Percentiles rank a stretch among this genome's conserved stretches.
Conservation (phyloP, 2,329 filamentous ascomycete genomes). For the Podosphaera fusca region DNA sequence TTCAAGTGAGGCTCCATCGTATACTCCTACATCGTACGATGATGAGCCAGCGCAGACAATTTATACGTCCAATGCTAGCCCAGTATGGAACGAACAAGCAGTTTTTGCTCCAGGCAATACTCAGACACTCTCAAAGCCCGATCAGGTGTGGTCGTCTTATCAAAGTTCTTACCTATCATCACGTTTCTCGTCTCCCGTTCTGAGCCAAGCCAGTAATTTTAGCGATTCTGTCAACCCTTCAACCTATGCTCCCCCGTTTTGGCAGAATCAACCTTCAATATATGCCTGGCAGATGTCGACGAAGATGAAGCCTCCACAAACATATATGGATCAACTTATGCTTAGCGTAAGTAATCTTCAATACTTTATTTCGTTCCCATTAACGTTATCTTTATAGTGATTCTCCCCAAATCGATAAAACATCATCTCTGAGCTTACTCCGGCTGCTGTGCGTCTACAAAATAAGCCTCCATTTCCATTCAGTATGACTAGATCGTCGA, state of each 20-base stretch:
- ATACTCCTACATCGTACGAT: conserved; percentile 5
- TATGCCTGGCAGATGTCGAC: conserved; percentile 15
- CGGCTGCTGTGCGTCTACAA: too few species aligned
- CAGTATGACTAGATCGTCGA: too few species aligned
- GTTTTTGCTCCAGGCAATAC: conserved; percentile 6
- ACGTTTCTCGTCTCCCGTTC: conserved; percentile 8
- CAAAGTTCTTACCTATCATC: conserved; percentile 11
- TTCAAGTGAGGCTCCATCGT: conserved; percentile 4
- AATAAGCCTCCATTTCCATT: too few species aligned
- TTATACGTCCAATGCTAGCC: conserved; percentile 8
- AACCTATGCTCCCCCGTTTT: conserved; percentile 3
- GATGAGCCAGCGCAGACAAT: conserved; percentile 7
- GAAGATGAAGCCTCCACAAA: conserved; percentile 13
- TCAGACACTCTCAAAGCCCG: conserved; percentile 7
- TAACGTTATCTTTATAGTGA: background rate
- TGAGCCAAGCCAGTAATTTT: conserved; percentile 7
- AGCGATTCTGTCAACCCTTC: conserved; percentile 9
- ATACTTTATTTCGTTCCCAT: background rate
- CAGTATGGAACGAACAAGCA: conserved; percentile 10
- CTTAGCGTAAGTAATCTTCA: conserved; percentile 5
- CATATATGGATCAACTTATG: conserved; percentile 13
- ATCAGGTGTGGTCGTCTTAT: conserved; percentile 11
- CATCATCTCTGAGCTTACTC: too few species aligned
- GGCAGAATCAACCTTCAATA: conserved; percentile 14
- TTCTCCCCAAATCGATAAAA: background rate